These are phyloP conservation scores for Botrytis hyacinthi DNA, from an alignment of 2,329 filamentous ascomycete genomes.

Conservation along the genomic window DNA sequence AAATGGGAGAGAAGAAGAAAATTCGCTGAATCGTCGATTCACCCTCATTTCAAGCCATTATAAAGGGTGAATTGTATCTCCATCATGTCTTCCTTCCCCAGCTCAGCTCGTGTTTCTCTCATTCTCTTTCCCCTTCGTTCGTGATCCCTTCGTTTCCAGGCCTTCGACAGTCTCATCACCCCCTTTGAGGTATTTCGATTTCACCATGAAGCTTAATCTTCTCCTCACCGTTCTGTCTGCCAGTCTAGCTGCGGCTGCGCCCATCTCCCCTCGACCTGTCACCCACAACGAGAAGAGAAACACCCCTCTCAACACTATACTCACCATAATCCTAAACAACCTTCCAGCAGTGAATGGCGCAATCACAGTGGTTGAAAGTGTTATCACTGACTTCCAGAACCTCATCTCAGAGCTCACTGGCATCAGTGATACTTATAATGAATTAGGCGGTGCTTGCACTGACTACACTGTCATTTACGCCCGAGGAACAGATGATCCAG, in stretches of 20 bases:
- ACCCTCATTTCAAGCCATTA: neutral
- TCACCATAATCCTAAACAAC: conserved; percentile 30
- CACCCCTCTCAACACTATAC: conserved; percentile 30
- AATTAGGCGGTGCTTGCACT: conserved; percentile 30
- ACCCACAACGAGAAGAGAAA: conserved; percentile 21
- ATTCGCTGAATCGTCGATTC: neutral
- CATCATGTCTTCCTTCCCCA: neutral
- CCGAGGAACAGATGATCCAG: conserved; percentile 48
- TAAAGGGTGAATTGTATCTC: conserved; percentile 6
- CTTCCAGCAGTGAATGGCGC: conserved; percentile 31
- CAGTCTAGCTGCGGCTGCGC: conserved; percentile 24
- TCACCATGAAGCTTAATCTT: conserved; percentile 15
- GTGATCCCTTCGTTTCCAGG: neutral
- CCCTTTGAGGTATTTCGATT: neutral
- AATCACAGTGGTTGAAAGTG: conserved; percentile 23
- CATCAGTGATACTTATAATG: conserved; percentile 33
- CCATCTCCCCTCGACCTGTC: conserved; percentile 3
- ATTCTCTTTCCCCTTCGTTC: neutral
- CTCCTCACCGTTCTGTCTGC: conserved; percentile 21
- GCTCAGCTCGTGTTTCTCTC: conserved; percentile 1
- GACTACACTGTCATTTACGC: conserved; percentile 47
- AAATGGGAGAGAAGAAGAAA: neutral
- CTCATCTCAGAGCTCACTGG: conserved; percentile 29
- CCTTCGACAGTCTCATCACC: neutral
- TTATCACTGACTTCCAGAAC: conserved; percentile 31